These are phyloP conservation scores for Hemisphaericaspora xylanilytica DNA, from an alignment of 1,139 yeast genomes.

Conservation along the genomic window DNA sequence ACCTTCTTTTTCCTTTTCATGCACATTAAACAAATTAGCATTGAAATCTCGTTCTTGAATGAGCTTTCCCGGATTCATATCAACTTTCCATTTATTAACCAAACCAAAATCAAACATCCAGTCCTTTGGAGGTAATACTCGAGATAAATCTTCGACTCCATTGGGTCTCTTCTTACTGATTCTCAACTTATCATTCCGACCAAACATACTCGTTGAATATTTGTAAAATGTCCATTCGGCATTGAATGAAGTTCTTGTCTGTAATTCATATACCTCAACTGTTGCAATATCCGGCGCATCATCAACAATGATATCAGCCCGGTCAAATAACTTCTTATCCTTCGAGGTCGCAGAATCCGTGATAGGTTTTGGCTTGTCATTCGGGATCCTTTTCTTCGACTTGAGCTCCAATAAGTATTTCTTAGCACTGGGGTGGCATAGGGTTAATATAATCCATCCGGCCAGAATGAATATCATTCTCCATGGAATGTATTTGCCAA, in stretches of 20 bases:
- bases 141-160: conserved; percentile 57
- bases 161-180: conserved; percentile 59
- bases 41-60: conserved; percentile 43
- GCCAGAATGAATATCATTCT: conserved; percentile 50
- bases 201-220: conserved; percentile 47
- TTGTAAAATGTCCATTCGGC: conserved; percentile 51
- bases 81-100: conserved; percentile 67
- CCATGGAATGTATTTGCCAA: conserved; percentile 72
- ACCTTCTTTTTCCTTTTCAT: conserved; percentile 43
- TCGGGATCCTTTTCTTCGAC: conserved; percentile 8
- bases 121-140: conserved; percentile 64
- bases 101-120: conserved; percentile 67
- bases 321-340: conserved; percentile 27
- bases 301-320: conserved; percentile 59
- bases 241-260: conserved; percentile 61
- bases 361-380: conserved; percentile 10
- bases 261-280: conserved; percentile 77
- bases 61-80: conserved; percentile 53
- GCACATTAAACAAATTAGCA: conserved; percentile 22
- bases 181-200: conserved; percentile 48
- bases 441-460: conserved; percentile 52
- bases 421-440: conserved; percentile 58
- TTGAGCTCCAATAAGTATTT: conserved; percentile 25
- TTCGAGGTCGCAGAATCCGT: conserved; percentile 3
- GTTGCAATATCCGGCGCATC: conserved; percentile 58